Evolutionary conservation across 495 filamentous ascomycete genomes (phyloP).

Genomic region (Daldinia bambusicola): DNA sequence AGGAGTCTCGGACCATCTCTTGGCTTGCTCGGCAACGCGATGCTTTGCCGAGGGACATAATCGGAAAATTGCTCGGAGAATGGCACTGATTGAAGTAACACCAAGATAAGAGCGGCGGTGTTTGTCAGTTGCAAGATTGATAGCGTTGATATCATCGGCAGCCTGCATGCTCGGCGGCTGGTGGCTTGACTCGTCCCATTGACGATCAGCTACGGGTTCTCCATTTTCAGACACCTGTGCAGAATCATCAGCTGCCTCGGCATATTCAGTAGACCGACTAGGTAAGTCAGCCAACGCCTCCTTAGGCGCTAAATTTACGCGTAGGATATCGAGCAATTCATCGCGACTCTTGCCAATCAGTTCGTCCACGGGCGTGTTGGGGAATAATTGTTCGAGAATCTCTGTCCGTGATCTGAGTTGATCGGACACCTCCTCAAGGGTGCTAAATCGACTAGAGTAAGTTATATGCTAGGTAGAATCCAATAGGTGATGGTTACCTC

Average conservation of each 20-base stretch:
- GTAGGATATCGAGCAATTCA: slow-evolving; percentile 35
- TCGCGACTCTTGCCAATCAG: slow-evolving; percentile 39
- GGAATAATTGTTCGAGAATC: slow-evolving; percentile 36
- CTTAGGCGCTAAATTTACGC: neutral
- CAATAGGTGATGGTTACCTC: slow-evolving; percentile 30
- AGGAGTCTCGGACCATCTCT: slow-evolving; percentile 33
- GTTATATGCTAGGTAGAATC: neutral
- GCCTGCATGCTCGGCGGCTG: slow-evolving; percentile 36
- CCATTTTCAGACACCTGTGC: slow-evolving; percentile 41
- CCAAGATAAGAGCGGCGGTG: slow-evolving; percentile 44
- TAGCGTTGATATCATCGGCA: slow-evolving; percentile 44
- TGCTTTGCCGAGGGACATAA: slow-evolving; percentile 42
- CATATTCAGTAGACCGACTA: slow-evolving; percentile 17
- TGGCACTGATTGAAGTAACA: slow-evolving; percentile 43
- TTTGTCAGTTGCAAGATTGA: slow-evolving; percentile 43
- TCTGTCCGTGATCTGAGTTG: slow-evolving; percentile 30
- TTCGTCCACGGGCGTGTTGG: slow-evolving; percentile 28
- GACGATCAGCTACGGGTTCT: slow-evolving; percentile 35
- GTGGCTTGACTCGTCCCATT: slow-evolving; percentile 44
- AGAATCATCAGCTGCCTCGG: slow-evolving; percentile 35
- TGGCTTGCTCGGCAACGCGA: slow-evolving; percentile 39
- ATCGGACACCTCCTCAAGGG: slow-evolving; percentile 39
- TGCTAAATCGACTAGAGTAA: slow-evolving; percentile 20
- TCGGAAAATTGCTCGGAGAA: slow-evolving; percentile 39
- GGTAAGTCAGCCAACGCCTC: neutral